A percentile compares a stretch with the other conserved stretches of the same genome.
Conservation (phyloP, 371 early-diverging fungal genomes). For the Racocetra persica region DNA sequence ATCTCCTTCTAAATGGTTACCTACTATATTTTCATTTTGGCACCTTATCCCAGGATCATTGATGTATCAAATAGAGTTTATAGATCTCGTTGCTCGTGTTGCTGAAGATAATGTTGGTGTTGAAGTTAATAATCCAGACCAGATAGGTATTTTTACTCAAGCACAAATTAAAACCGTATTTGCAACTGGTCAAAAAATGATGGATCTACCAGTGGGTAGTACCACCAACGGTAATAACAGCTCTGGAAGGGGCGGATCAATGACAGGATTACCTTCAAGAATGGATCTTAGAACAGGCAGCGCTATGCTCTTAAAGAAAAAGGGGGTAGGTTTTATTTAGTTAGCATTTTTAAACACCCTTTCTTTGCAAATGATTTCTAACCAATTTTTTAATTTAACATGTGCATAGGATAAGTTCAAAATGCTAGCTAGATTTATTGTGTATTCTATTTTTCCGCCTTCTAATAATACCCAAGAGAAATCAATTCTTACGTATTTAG, state of each 20-base stretch:
- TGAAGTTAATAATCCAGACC: slow-evolving; percentile 39
- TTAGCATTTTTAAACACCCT: background rate
- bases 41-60: slow-evolving; percentile 65
- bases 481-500: slow-evolving; percentile 57
- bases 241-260: slow-evolving; percentile 49
- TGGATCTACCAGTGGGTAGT: slow-evolving; percentile 83
- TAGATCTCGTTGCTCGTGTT: slow-evolving; percentile 73
- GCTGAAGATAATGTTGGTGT: slow-evolving; percentile 64
- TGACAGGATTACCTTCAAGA: slow-evolving; percentile 48
- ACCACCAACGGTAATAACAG: slow-evolving; percentile 51
- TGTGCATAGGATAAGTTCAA: slow-evolving; percentile 61
- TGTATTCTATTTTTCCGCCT: slow-evolving; percentile 73
- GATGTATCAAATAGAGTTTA: slow-evolving; percentile 68
- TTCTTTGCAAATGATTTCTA: background rate
- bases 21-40: slow-evolving; percentile 85
- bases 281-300: slow-evolving; percentile 57
- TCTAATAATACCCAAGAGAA: slow-evolving; percentile 42
- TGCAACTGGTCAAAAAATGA: slow-evolving; percentile 70
- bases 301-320: slow-evolving; percentile 55
- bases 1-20: slow-evolving; percentile 71
- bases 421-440: slow-evolving; percentile 77
- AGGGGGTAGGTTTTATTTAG: slow-evolving; percentile 45
- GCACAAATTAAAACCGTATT: slow-evolving; percentile 73
- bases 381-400: background rate
- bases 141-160: slow-evolving; percentile 67